Percentiles rank a stretch among this genome's conserved stretches.
Conservation (phyloP, 768 basidiomycete genomes). For the Trametes maxima region DNA sequence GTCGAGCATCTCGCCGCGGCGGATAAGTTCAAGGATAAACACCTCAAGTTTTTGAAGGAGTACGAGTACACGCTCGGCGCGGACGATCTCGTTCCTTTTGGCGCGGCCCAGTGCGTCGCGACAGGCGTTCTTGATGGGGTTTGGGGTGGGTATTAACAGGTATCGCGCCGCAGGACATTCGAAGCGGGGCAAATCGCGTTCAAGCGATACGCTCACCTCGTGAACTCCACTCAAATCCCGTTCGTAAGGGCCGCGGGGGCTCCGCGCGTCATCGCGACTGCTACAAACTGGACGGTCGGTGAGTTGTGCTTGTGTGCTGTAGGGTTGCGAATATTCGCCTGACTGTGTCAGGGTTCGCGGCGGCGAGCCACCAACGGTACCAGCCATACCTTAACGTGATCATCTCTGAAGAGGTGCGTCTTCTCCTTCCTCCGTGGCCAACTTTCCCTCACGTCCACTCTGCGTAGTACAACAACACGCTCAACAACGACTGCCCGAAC, state of each 20-base stretch:
- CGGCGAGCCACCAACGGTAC: constrained; percentile 49
- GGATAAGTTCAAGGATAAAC: constrained; percentile 44
- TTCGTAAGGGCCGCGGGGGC: constrained; percentile 55
- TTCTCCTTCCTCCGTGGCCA: no score
- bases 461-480: constrained; percentile 55
- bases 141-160: neutral
- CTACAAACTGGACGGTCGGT: constrained; percentile 66
- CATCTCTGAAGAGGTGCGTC: constrained; percentile 54
- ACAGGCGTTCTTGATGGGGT: neutral
- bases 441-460: neutral
- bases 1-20: constrained; percentile 58
- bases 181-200: constrained; percentile 56
- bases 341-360: constrained; percentile 48
- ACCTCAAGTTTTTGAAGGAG: constrained; percentile 57
- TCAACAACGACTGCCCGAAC: constrained; percentile 62
- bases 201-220: constrained; percentile 53
- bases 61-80: constrained; percentile 62
- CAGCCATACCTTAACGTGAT: constrained; percentile 57
- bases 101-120: constrained; percentile 58
- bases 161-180: constrained; percentile 40
- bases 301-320: no score
- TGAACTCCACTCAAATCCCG: constrained; percentile 48
- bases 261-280: constrained; percentile 64
- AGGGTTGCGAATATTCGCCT: no score
- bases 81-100: constrained; percentile 66